phyloP scores from a whole-genome alignment of 2,329 filamentous ascomycete species.

The Thielaviopsis musarum region DNA sequence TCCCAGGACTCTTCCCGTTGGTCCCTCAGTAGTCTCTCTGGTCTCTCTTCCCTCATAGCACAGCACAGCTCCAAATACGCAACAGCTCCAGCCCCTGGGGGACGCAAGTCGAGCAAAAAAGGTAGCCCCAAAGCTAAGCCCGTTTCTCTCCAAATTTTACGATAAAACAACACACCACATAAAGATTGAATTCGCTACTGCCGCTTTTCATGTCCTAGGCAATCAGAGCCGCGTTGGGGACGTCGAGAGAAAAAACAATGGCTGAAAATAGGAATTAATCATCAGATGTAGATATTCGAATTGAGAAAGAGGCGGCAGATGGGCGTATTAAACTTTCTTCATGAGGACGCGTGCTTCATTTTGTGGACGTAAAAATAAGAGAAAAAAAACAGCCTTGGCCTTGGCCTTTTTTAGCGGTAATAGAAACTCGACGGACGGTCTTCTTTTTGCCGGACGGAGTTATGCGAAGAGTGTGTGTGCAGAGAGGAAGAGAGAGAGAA shows the following conservation, averaged over 20 bases:
- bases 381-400: neutral
- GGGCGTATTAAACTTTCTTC: neutral
- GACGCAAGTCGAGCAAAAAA: neutral
- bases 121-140: neutral
- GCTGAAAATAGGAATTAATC: neutral
- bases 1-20: neutral
- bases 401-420: neutral
- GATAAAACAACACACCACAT: neutral
- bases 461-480: neutral
- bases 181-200: neutral
- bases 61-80: neutral
- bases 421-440: neutral
- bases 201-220: neutral
- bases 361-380: neutral
- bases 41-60: neutral
- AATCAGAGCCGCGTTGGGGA: conserved; percentile 1
- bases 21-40: neutral
- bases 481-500: neutral
- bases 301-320: neutral
- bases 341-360: neutral
- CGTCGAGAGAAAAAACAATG: neutral
- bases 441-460: neutral
- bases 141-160: neutral
- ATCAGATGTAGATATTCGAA: neutral
- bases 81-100: neutral